These are phyloP conservation scores for Pichia sp. DNA, from an alignment of 1,139 yeast species.

Conservation along the genomic window DNA sequence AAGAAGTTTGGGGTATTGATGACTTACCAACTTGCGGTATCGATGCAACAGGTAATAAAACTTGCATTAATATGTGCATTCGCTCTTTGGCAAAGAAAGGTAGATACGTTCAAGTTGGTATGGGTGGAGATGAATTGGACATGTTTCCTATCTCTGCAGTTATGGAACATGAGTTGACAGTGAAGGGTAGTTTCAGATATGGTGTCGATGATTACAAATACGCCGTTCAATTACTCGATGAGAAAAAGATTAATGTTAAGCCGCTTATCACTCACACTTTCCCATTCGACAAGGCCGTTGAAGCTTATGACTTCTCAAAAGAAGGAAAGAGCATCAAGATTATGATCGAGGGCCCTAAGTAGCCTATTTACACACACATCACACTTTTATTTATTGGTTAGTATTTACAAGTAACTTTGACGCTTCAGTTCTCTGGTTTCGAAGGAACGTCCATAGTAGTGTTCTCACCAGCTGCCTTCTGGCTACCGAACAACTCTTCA, in stretches of 20 bases:
- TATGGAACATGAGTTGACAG: constrained; percentile 59
- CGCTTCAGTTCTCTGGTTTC: too few relatives aligned
- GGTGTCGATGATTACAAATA: constrained; percentile 71
- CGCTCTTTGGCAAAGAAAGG: constrained; percentile 40
- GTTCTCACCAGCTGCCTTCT: too few relatives aligned
- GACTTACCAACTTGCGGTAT: constrained; percentile 44
- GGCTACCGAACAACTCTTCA: constrained; percentile 19
- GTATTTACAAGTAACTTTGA: too few relatives aligned
- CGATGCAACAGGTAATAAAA: constrained; percentile 50
- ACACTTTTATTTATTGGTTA: too few relatives aligned
- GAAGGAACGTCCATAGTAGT: too few relatives aligned
- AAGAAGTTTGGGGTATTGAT: constrained; percentile 32
- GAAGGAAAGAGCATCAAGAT: constrained; percentile 54
- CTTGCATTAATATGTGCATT: constrained; percentile 45
- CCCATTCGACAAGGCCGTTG: constrained; percentile 64
- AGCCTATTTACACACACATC: too few relatives aligned
- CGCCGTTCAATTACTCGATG: constrained; percentile 59
- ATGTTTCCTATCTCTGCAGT: constrained; percentile 69
- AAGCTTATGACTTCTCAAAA: constrained; percentile 68
- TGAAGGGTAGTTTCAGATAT: constrained; percentile 79
- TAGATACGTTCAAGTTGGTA: constrained; percentile 52
- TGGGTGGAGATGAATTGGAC: constrained; percentile 38
- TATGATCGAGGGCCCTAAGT: constrained; percentile 49
- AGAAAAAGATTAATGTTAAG: constrained; percentile 56
- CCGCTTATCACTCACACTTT: constrained; percentile 73